phyloP scores from a whole-genome alignment of 805 yeast species.

The Zygosaccharomyces kombuchaensis region DNA sequence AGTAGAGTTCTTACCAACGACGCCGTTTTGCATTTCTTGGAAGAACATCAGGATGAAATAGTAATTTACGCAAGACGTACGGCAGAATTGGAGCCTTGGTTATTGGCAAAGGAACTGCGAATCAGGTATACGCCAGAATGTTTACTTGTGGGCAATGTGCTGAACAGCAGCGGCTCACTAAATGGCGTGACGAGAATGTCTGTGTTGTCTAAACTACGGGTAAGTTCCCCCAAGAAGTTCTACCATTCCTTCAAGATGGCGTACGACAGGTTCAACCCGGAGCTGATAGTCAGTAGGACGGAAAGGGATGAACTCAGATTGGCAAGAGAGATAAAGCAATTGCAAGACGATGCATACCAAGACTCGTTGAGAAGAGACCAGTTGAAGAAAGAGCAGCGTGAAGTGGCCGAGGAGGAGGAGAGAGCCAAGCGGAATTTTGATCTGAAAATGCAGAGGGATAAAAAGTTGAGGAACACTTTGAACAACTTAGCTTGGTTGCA shows the following conservation, averaged over 20 bases:
- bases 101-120: slow-evolving; percentile 53
- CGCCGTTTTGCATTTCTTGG: slow-evolving; percentile 38
- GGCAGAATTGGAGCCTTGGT: slow-evolving; percentile 59
- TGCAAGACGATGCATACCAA: slow-evolving; percentile 66
- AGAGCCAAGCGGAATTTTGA: slow-evolving; percentile 5
- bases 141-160: slow-evolving; percentile 50
- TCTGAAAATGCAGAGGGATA: slow-evolving; percentile 10
- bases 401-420: slow-evolving; percentile 20
- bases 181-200: slow-evolving; percentile 36
- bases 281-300: slow-evolving; percentile 51
- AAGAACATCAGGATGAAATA: slow-evolving; percentile 39
- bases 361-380: slow-evolving; percentile 56
- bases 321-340: slow-evolving; percentile 53
- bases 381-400: slow-evolving; percentile 46
- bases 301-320: slow-evolving; percentile 58
- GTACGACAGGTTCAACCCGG: slow-evolving; percentile 56
- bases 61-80: slow-evolving; percentile 63
- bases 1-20: slow-evolving; percentile 45
- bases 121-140: slow-evolving; percentile 54
- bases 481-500: slow-evolving; percentile 24
- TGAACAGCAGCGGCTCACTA: slow-evolving; percentile 39
- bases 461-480: slow-evolving; percentile 17
- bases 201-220: slow-evolving; percentile 30
- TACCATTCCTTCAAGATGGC: slow-evolving; percentile 39
- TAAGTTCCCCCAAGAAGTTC: slow-evolving; percentile 32